A percentile compares a stretch with the other conserved stretches of the same genome.
Evolutionary conservation across 2,329 filamentous ascomycete species (phyloP).

Genomic region (Calonectria hawksworthii): DNA sequence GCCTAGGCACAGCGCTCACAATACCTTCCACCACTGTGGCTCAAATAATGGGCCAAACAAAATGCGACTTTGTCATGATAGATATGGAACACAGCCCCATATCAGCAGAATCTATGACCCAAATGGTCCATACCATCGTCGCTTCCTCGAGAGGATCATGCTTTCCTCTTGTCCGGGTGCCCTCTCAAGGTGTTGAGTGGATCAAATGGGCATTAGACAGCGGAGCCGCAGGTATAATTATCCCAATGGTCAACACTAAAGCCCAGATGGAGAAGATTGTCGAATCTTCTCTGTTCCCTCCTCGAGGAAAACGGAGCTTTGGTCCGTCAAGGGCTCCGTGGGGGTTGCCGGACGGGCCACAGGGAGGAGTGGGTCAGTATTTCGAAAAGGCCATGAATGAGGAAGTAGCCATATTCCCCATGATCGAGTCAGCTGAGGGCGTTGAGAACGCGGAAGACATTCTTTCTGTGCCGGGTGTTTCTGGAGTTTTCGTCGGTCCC

Average conservation of each 20-base stretch:
- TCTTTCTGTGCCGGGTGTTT: not conserved
- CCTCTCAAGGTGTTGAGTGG: conserved; percentile 9
- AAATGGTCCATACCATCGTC: conserved; percentile 9
- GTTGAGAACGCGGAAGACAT: not conserved
- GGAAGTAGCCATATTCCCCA: conserved; percentile 2
- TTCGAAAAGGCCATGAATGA: not conserved
- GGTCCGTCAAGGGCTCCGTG: conserved; percentile 5
- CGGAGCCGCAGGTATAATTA: conserved; percentile 4
- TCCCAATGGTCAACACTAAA: conserved; percentile 9
- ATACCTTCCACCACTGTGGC: not conserved
- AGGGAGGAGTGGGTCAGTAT: conserved; percentile 1
- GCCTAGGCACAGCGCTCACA: not conserved
- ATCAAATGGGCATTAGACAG: conserved; percentile 18
- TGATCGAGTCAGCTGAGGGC: conserved; percentile 6
- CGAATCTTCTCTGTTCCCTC: not conserved
- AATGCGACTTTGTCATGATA: not conserved
- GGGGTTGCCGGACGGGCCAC: not conserved
- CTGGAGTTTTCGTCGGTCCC: conserved; percentile 1
- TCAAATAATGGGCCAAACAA: conserved; percentile 1
- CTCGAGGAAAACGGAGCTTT: not conserved
- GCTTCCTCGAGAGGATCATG: not conserved
- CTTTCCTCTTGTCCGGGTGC: conserved; percentile 4
- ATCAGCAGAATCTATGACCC: not conserved
- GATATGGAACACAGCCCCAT: conserved; percentile 14
- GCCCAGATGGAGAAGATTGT: not conserved